These are phyloP conservation scores for Colletotrichum godetiae DNA, from an alignment of 2,329 filamentous ascomycete genomes.

Conservation along the genomic window DNA sequence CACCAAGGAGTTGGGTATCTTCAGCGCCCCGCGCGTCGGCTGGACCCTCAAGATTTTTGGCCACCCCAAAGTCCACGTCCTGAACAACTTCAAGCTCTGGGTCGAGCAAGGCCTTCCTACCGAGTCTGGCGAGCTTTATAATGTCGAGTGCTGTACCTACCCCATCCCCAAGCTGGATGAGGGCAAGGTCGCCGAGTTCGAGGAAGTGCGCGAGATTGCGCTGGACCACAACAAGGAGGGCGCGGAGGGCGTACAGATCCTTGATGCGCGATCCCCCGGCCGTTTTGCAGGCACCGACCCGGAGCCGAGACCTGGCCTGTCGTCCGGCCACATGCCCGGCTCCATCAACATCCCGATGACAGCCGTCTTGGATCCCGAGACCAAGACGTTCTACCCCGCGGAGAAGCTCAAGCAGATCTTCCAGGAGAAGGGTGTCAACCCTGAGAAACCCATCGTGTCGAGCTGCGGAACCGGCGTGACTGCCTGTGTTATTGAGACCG, in stretches of 20 bases:
- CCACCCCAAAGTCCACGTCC: conserved; percentile 85
- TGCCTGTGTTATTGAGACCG: conserved; percentile 89
- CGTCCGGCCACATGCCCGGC: conserved; percentile 92
- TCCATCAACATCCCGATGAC: conserved; percentile 85
- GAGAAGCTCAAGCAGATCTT: conserved; percentile 82
- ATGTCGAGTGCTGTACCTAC: conserved; percentile 73
- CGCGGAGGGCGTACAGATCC: conserved; percentile 83
- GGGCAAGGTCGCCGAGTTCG: conserved; percentile 80
- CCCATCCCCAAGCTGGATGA: conserved; percentile 71
- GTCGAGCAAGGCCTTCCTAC: conserved; percentile 84
- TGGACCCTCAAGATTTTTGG: conserved; percentile 96
- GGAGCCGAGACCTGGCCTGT: conserved; percentile 86
- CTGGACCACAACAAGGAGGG: conserved; percentile 84
- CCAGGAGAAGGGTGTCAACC: conserved; percentile 81
- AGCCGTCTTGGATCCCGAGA: conserved; percentile 82
- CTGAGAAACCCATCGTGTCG: conserved; percentile 82
- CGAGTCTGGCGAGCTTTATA: conserved; percentile 81
- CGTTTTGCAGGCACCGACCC: conserved; percentile 86
- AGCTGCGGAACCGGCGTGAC: conserved; percentile 96
- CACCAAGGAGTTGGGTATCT: conserved; percentile 89
- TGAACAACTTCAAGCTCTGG: conserved; percentile 98
- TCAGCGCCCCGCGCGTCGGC: conserved; percentile 91
- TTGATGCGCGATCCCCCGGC: conserved; percentile 85
- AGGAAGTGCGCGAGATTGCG: conserved; percentile 83
- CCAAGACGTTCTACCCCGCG: conserved; percentile 80